Conservation (phyloP, 202 grass and related monocot genomes). For the Alloteropsis angusta region DNA sequence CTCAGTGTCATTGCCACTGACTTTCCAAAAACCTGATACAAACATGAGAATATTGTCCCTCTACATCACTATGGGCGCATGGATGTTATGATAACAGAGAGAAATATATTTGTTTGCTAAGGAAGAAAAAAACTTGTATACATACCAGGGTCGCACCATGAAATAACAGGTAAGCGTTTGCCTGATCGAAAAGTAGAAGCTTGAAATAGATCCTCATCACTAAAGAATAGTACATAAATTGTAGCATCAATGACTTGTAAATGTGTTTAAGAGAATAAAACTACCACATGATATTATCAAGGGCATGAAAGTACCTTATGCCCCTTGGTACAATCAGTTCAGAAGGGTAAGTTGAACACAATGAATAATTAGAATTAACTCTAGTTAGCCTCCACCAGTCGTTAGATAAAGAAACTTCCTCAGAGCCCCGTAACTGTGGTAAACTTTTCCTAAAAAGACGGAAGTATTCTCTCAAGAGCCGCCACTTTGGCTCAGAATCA, state of each 20-base stretch:
- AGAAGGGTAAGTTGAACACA: slow-evolving; percentile 88
- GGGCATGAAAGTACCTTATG: slow-evolving; percentile 60
- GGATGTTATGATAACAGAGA: neutral
- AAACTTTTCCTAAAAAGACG: slow-evolving; percentile 59
- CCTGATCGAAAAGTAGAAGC: slow-evolving; percentile 81
- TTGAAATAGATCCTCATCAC: slow-evolving; percentile 92
- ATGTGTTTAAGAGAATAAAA: slow-evolving; percentile 16
- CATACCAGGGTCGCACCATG: slow-evolving; percentile 80
- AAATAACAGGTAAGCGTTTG: slow-evolving; percentile 86
- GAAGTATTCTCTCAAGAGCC: slow-evolving; percentile 69
- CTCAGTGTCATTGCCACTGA: neutral
- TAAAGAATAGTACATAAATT: slow-evolving; percentile 25
- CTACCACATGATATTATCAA: slow-evolving; percentile 1
- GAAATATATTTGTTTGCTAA: neutral
- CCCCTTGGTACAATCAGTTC: slow-evolving; percentile 65
- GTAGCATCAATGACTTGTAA: slow-evolving; percentile 12
- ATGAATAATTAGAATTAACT: slow-evolving; percentile 70
- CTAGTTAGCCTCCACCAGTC: slow-evolving; percentile 69
- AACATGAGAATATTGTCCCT: neutral
- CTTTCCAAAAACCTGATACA: neutral
- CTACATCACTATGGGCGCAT: neutral
- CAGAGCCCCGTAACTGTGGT: slow-evolving; percentile 28
- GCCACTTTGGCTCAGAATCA: slow-evolving; percentile 62
- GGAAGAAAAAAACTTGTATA: neutral
- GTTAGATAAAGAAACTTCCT: slow-evolving; percentile 40